Conservation (phyloP, 306 rosid species). For the Mimosa bimucronata region DNA sequence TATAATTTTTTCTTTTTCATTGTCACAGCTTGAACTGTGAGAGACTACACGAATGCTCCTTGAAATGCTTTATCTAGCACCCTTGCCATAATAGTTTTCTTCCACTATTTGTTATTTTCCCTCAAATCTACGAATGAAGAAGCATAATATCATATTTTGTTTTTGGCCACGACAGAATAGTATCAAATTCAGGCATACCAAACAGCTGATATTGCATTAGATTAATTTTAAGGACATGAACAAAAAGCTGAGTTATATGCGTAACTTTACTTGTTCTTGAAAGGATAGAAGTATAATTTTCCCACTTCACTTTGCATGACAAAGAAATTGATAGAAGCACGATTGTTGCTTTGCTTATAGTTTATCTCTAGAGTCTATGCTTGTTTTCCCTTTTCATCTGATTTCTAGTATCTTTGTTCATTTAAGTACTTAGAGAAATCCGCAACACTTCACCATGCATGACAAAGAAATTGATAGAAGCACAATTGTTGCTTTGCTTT, state of each 20-base stretch:
- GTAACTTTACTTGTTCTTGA: no score
- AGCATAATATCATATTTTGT: conserved; percentile 1
- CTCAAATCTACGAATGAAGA: not conserved
- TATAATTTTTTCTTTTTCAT: not conserved
- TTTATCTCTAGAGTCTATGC: not conserved
- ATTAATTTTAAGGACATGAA: not conserved
- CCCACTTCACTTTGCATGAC: no score
- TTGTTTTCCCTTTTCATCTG: not conserved
- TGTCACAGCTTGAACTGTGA: not conserved
- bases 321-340: not conserved
- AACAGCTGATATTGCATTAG: conserved; percentile 2
- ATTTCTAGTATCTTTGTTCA: conserved; percentile 24
- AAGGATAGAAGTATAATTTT: no score
- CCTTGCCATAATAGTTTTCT: not conserved
- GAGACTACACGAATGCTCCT: not conserved
- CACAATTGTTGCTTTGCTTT: not conserved
- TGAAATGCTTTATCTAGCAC: not conserved
- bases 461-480: no score
- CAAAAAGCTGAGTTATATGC: no score
- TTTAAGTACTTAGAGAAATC: conserved; percentile 66
- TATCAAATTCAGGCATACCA: conserved; percentile 6
- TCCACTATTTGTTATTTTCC: not conserved
- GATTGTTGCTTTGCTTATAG: not conserved
- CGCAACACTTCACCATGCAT: conserved; percentile 53
- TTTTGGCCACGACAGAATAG: not conserved